phyloP scores from a whole-genome alignment of 2,329 filamentous ascomycete genomes.

The Pleoardoris graminearum region DNA sequence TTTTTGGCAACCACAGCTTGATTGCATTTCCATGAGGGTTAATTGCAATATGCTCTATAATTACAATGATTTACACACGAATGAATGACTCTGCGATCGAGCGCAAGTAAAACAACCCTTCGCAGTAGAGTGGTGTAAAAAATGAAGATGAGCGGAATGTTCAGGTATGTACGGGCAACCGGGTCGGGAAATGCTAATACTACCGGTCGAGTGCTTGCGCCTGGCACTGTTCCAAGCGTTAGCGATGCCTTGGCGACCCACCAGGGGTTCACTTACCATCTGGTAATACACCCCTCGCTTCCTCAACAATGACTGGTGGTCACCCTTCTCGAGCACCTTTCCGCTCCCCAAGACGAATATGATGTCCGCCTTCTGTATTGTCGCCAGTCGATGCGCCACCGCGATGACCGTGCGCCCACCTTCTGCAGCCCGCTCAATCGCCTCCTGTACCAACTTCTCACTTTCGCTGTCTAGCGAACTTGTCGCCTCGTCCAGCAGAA shows the following conservation, averaged over 20 bases:
- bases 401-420: constrained; percentile 27
- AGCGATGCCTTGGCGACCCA: constrained; percentile 6
- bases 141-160: not conserved
- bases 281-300: constrained; percentile 41
- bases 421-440: constrained; percentile 27
- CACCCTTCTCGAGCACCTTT: constrained; percentile 29
- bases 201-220: constrained; percentile 44
- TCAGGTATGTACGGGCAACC: not conserved
- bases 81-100: no score
- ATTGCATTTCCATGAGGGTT: not conserved
- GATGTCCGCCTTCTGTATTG: constrained; percentile 35
- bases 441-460: constrained; percentile 30
- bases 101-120: no score
- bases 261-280: constrained; percentile 29
- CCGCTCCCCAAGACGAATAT: constrained; percentile 34
- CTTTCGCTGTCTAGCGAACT: constrained; percentile 24
- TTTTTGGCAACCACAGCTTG: no score
- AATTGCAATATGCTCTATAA: not conserved
- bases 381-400: constrained; percentile 33
- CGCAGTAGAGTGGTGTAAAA: no score
- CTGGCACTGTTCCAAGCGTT: constrained; percentile 34
- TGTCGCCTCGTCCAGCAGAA: constrained; percentile 35
- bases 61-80: no score
- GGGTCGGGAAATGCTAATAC: not conserved
- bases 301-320: constrained; percentile 35